phyloP scores from a whole-genome alignment of 768 basidiomycete species.

The Suillus subalutaceus region DNA sequence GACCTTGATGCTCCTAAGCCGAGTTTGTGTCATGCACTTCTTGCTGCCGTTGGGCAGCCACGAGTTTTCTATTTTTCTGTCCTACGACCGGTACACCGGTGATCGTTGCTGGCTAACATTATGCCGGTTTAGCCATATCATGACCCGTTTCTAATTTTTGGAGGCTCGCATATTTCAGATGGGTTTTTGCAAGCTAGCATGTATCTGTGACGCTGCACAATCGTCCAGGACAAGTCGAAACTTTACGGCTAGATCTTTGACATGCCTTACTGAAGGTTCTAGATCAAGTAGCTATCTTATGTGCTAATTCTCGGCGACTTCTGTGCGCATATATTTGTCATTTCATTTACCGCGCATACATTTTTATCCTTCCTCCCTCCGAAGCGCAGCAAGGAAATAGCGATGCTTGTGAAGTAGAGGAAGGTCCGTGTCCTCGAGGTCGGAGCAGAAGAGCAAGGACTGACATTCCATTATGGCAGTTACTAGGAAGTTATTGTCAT shows the following conservation, averaged over 20 bases:
- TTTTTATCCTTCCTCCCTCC: conserved; percentile 49
- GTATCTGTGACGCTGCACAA: conserved; percentile 7
- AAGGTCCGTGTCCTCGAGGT: conserved; percentile 66
- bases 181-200: neutral
- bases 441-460: conserved; percentile 21
- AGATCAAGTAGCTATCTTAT: conserved; percentile 45
- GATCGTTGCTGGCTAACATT: conserved; percentile 51
- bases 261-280: conserved; percentile 35
- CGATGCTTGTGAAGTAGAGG: conserved; percentile 43
- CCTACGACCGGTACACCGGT: conserved; percentile 49
- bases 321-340: conserved; percentile 44
- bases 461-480: conserved; percentile 64
- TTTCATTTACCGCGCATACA: conserved; percentile 26
- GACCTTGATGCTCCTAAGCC: conserved; percentile 27
- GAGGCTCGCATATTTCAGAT: conserved; percentile 32
- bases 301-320: conserved; percentile 59
- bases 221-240: conserved; percentile 13
- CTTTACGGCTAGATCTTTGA: conserved; percentile 30
- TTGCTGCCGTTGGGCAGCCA: conserved; percentile 32
- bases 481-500: conserved; percentile 67
- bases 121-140: conserved; percentile 54
- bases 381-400: conserved; percentile 55
- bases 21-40: conserved; percentile 27
- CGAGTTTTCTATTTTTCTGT: conserved; percentile 72
- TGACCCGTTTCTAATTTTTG: conserved; percentile 60